Conservation (phyloP, 164 flowering plant genomes). For the Amborella trichopoda region DNA sequence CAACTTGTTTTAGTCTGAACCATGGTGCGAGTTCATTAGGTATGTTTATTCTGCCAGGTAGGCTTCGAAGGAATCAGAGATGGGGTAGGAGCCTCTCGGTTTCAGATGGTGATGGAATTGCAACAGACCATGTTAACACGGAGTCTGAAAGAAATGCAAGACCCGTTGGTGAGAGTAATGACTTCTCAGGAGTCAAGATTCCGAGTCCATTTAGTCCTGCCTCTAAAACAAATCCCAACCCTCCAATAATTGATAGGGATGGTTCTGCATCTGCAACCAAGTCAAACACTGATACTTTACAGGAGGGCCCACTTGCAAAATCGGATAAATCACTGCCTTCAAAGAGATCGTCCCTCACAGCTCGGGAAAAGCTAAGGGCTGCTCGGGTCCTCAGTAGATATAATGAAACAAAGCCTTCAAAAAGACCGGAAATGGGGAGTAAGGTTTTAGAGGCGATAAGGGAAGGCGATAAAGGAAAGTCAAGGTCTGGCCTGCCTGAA, state of each 20-base stretch:
- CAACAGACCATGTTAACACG: not conserved
- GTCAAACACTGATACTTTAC: not conserved
- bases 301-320: not conserved
- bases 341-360: slow-evolving; percentile 55
- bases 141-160: not conserved
- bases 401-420: slow-evolving; percentile 37
- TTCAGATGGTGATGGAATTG: not conserved
- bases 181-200: not conserved
- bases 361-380: slow-evolving; percentile 81
- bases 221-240: not conserved
- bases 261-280: not conserved
- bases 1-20: too few relatives aligned
- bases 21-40: too few relatives aligned
- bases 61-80: too few relatives aligned
- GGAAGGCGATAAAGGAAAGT: slow-evolving; percentile 69
- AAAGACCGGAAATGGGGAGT: slow-evolving; percentile 45
- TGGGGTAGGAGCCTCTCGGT: too few relatives aligned
- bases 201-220: not conserved
- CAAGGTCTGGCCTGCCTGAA: slow-evolving; percentile 72
- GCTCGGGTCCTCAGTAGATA: slow-evolving; percentile 73
- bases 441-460: slow-evolving; percentile 56
- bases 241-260: not conserved
- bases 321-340: not conserved
- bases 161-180: not conserved
- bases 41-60: too few relatives aligned